Evolutionary conservation across 2,329 filamentous ascomycete species (phyloP).

Genomic region (Penicillium vulpinum): DNA sequence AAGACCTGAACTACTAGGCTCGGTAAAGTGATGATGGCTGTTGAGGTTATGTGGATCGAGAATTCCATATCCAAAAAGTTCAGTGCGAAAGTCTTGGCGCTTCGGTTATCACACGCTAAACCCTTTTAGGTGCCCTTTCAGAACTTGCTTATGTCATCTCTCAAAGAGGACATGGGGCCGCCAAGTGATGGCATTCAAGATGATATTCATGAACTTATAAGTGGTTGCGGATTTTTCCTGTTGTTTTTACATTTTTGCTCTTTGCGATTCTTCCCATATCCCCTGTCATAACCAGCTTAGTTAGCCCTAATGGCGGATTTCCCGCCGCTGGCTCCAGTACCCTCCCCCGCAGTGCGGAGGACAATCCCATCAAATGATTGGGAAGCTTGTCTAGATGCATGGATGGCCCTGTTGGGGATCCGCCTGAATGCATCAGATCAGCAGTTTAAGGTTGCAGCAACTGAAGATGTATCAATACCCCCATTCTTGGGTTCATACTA

Average conservation of each 20-base stretch:
- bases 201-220: constrained; percentile 2
- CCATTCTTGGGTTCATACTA: constrained; percentile 69
- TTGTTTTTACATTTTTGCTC: constrained; percentile 4
- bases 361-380: constrained; percentile 70
- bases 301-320: constrained; percentile 48
- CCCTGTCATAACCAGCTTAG: background rate
- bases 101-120: constrained; percentile 45
- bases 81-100: constrained; percentile 36
- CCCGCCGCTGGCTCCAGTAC: constrained; percentile 76
- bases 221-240: constrained; percentile 7
- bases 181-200: constrained; percentile 3
- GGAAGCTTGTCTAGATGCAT: constrained; percentile 74
- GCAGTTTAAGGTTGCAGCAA: constrained; percentile 55
- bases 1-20: constrained; percentile 77
- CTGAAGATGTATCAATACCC: constrained; percentile 59
- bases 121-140: constrained; percentile 23
- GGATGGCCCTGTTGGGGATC: constrained; percentile 66
- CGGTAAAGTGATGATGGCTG: constrained; percentile 75
- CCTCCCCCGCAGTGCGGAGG: constrained; percentile 65
- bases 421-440: constrained; percentile 61
- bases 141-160: constrained; percentile 9
- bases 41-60: constrained; percentile 24
- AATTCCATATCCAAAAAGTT: constrained; percentile 23
- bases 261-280: background rate
- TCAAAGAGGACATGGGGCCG: constrained; percentile 18